These are phyloP conservation scores for Lathyrus sativus DNA, from an alignment of 306 rosid species.

Conservation along the genomic window DNA sequence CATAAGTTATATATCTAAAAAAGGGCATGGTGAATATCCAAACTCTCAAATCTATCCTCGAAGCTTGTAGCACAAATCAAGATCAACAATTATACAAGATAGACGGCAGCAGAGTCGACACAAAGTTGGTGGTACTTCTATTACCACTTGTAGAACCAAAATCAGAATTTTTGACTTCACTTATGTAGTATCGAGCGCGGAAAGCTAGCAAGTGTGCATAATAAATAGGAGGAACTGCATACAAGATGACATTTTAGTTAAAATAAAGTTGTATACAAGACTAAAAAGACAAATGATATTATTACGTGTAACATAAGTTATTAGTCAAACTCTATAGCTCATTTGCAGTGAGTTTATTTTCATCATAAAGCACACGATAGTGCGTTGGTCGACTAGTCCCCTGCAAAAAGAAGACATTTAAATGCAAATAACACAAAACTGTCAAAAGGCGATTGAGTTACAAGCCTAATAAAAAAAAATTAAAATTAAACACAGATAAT, in stretches of 20 bases:
- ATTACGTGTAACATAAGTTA: constrained; percentile 48
- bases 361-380: constrained; percentile 49
- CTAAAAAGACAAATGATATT: neutral
- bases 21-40: neutral
- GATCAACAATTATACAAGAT: constrained; percentile 36
- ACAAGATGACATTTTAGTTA: no score
- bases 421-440: neutral
- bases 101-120: neutral
- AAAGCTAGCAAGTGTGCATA: constrained; percentile 53
- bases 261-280: neutral
- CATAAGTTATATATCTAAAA: neutral
- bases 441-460: constrained; percentile 37
- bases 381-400: constrained; percentile 53
- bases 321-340: constrained; percentile 42
- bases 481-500: no score
- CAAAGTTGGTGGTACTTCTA: neutral
- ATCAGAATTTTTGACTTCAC: neutral
- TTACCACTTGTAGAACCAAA: constrained; percentile 31
- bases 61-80: neutral
- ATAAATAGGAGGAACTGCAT: constrained; percentile 53
- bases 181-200: constrained; percentile 44
- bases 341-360: constrained; percentile 34
- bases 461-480: constrained; percentile 62
- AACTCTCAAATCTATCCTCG: neutral
- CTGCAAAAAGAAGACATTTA: constrained; percentile 24